Evolutionary conservation across 1,139 yeast genomes (phyloP).

Genomic region (Petasospora rhodanensis): DNA sequence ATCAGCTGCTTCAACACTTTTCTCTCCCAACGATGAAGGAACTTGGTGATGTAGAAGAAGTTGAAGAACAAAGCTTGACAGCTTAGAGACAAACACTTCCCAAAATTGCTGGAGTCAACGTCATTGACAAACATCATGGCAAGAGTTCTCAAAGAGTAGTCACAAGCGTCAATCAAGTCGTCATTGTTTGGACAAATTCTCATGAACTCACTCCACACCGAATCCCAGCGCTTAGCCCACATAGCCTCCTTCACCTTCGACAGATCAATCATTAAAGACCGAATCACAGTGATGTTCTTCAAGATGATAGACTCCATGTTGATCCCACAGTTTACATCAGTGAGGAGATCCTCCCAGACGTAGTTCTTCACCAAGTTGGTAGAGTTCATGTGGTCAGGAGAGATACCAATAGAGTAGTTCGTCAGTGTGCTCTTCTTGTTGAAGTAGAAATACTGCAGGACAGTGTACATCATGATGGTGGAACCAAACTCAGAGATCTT

Average conservation of each 20-base stretch:
- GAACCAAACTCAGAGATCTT: constrained; percentile 35
- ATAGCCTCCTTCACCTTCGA: constrained; percentile 20
- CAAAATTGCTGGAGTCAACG: constrained; percentile 21
- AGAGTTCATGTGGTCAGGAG: constrained; percentile 23
- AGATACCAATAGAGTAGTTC: constrained; percentile 22
- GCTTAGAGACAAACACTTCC: constrained; percentile 25
- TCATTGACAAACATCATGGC: constrained; percentile 23
- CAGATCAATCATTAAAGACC: constrained; percentile 23
- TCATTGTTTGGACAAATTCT: constrained; percentile 18
- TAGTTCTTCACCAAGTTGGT: constrained; percentile 28
- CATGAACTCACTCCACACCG: constrained; percentile 18
- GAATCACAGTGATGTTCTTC: constrained; percentile 22
- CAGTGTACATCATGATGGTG: constrained; percentile 34
- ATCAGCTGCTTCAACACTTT: constrained; percentile 15
- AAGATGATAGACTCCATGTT: constrained; percentile 21
- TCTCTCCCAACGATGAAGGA: constrained; percentile 31
- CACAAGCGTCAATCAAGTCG: constrained; percentile 25
- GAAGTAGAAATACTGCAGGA: constrained; percentile 30
- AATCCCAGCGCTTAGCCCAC: constrained; percentile 22
- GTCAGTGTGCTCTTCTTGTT: constrained; percentile 16
- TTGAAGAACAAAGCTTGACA: constrained; percentile 32
- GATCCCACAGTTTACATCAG: constrained; percentile 14
- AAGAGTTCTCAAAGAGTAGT: constrained; percentile 23
- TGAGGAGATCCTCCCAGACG: constrained; percentile 27
- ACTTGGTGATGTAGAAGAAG: constrained; percentile 32